Evolutionary conservation across 2,329 filamentous ascomycete species (phyloP), one percentile per base, ranked within the genome.

Genomic region (Scedosporium dehoogii): DNA sequence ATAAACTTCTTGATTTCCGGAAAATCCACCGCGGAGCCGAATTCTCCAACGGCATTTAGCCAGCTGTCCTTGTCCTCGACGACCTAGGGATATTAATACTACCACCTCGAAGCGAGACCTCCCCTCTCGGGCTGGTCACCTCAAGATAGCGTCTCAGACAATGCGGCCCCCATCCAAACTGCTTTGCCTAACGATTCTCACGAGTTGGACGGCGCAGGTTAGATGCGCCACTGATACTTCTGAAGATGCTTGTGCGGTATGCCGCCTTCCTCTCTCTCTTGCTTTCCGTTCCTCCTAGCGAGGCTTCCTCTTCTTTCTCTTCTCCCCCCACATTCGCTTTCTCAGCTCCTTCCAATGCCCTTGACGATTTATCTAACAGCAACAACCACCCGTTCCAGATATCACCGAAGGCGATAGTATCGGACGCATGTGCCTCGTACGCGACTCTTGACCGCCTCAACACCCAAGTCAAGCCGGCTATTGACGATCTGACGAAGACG

Each of bases 371-470:
- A 64, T 74, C 78, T 82, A 75, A 82, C 71, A 65, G 65, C 60
- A 65, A 10, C 33, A 3, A 66, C 63, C 63, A 66, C 55, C 69
- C 51, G 14, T 55, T 70, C 66, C 79, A 96, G 91, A 90, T 96
- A 69, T 91, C 94, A 51, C 91, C 92, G 18, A 87, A 88, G 68
- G 85, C 91, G 65, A 96, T 94, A 70, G 92, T 99, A 44, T 90
- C 89, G 53, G 94, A 99, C 74, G 92, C 94, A 58, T 97, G 94
- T 77, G 91, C 91, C 65, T 96, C 93, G 62, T 99, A 96, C 76
- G 87, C 88, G 62, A 92, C 91, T 44, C 88, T 99, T 74, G 92
- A 99, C 72, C 79, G 81, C 48, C 81, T 99, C 61, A 99, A 97
- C 76, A 75, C 81, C 67, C 83, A 85, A 64, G 81, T 97, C 65